Evolutionary conservation across 2,329 filamentous ascomycete genomes (phyloP), one percentile per base, ranked within the genome.

Genomic region (Cladorrhinum sp.): DNA sequence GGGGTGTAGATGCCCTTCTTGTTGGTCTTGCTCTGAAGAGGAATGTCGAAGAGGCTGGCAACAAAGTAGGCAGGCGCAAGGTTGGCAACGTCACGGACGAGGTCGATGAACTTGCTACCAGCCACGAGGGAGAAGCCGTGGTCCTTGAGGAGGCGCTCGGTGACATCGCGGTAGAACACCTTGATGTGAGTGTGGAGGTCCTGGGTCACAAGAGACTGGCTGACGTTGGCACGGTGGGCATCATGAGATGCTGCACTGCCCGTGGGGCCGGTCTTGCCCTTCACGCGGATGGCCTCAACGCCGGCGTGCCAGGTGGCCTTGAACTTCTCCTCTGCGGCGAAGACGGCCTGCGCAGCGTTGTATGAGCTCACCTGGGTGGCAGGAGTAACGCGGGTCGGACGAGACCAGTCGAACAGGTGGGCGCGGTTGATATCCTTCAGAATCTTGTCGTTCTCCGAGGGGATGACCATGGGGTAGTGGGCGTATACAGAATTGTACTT

Each of bases 401-500:
- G 81, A 4, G 85, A 82, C 69, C 86, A 95, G 71, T 83, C 85
- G 75, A 93, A 96, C 26, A 86, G 77, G 28, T 88, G 77, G 50
- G 81, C 88, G 50, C 88, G 85, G 59, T 84, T 83, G 4, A 95
- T 79, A 52, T 85, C 79, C 49, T 82, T 85, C 65, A 92, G 80
- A 64, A 93, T 92, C 64, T 82, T 85, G 60, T 81, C 75, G 73
- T 91, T 95, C 71, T 93, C 90, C 0, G 79, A 77, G 0, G 91
- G 91, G 1, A 89, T 86, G 2, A 78, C 75, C 82, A 86, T 85
- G n/a, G 87, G 90, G 70, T 88, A 92, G 71, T 93, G 90, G 0
- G 89, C 91, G 65, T 94, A 96, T 58, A 93, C 86, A 0, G 89
- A 92, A 76, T 95, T 87, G 20, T 80, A 75, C 71, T 84, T 85